A percentile compares a stretch with the other conserved stretches of the same genome.
These are phyloP conservation scores for Knufia petricola DNA, from an alignment of 2,329 filamentous ascomycete species.

Conservation along the genomic window DNA sequence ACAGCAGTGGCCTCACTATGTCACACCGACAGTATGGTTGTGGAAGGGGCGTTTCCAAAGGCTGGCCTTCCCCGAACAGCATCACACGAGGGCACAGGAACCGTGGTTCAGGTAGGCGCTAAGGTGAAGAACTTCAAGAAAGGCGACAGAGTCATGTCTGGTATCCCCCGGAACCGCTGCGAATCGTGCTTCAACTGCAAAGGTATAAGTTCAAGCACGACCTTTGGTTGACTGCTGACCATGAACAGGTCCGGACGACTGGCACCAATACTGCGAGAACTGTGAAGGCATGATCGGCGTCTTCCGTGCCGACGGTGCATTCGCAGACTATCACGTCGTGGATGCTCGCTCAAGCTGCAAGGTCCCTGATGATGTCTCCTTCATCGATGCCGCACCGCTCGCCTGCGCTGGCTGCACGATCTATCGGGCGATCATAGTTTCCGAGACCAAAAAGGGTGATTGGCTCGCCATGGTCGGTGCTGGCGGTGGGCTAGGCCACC, in stretches of 20 bases:
- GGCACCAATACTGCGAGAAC: constrained; percentile 44
- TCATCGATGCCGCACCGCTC: constrained; percentile 46
- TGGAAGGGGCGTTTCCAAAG: constrained; percentile 44
- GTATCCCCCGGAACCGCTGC: constrained; percentile 45
- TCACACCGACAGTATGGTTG: constrained; percentile 49
- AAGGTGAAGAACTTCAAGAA: constrained; percentile 35
- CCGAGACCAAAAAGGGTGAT: constrained; percentile 28
- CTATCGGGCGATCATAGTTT: constrained; percentile 39
- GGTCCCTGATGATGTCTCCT: constrained; percentile 41
- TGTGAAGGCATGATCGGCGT: constrained; percentile 42
- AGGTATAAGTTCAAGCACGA: constrained; percentile 5
- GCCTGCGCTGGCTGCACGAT: constrained; percentile 48
- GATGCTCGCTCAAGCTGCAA: constrained; percentile 40
- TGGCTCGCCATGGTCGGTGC: constrained; percentile 40
- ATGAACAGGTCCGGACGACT: constrained; percentile 34
- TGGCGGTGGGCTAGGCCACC: constrained; percentile 46
- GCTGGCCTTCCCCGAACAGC: constrained; percentile 41
- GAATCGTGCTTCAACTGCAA: constrained; percentile 44
- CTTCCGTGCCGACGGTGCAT: constrained; percentile 41
- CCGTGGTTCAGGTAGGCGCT: constrained; percentile 24
- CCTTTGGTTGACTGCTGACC: constrained; percentile 14
- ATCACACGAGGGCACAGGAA: constrained; percentile 50
- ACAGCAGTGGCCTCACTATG: constrained; percentile 52
- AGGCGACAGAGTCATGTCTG: constrained; percentile 49
- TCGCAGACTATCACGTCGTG: constrained; percentile 47